Conservation (phyloP, 495 filamentous ascomycete species). For the Bryoglossum gracile region DNA sequence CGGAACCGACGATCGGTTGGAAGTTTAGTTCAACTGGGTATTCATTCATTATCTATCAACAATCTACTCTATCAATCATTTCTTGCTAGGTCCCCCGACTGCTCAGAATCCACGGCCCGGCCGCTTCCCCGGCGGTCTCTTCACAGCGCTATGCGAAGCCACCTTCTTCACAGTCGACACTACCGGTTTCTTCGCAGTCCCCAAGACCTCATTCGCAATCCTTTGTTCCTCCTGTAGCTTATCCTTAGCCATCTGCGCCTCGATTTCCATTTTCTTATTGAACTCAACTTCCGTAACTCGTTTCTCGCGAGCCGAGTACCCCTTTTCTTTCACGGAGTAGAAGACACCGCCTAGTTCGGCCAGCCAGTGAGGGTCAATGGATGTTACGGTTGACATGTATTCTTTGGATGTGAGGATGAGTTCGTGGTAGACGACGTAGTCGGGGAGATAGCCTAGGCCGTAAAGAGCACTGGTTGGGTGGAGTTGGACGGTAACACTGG, state of each 20-base stretch:
- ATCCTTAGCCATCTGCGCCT: conserved; percentile 87
- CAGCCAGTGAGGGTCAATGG: conserved; percentile 96
- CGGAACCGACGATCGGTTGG: too few relatives aligned
- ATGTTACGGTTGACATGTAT: conserved; percentile 97
- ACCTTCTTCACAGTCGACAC: conserved; percentile 43
- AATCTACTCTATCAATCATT: too few relatives aligned
- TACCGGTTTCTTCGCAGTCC: conserved; percentile 40
- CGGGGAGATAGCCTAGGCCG: conserved; percentile 85
- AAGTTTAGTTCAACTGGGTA: too few relatives aligned
- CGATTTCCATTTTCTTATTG: conserved; percentile 91
- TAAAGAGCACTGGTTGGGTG: conserved; percentile 93
- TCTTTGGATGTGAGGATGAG: conserved; percentile 94
- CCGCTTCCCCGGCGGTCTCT: conserved; percentile 53
- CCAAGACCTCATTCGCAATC: conserved; percentile 38
- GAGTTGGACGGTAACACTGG: conserved; percentile 84
- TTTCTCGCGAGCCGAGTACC: conserved; percentile 84
- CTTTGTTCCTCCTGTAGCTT: conserved; percentile 63
- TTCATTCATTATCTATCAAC: too few relatives aligned
- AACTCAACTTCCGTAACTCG: conserved; percentile 90
- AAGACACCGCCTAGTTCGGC: conserved; percentile 98
- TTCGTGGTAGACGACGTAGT: conserved; percentile 98
- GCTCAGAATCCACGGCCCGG: conserved; percentile 46
- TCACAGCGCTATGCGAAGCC: conserved; percentile 47
- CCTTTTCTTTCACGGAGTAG: conserved; percentile 97
- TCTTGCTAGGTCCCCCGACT: too few relatives aligned